phyloP scores from a whole-genome alignment of 306 rosid genomes.

The Corylus avellana region DNA sequence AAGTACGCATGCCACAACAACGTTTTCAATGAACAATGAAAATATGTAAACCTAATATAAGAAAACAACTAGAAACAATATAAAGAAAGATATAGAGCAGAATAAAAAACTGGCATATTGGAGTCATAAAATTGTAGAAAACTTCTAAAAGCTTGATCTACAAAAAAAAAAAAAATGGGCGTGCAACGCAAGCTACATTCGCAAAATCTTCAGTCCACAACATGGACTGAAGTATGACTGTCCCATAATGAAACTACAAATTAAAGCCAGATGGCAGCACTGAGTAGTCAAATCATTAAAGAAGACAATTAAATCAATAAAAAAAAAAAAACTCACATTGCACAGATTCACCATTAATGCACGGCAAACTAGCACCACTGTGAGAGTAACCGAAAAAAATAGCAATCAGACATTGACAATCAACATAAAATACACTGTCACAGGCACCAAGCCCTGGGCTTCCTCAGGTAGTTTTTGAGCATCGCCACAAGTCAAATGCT shows the following conservation, averaged over 20 bases:
- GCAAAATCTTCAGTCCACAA: neutral
- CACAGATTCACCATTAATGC: neutral
- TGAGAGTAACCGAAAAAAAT: neutral
- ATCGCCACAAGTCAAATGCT: neutral
- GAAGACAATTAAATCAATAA: neutral
- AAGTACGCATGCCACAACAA: neutral
- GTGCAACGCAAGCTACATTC: neutral
- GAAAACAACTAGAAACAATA: neutral
- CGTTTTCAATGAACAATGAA: conserved; percentile 16
- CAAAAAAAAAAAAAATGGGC: neutral
- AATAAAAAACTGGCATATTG: neutral
- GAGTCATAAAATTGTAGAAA: conserved; percentile 4
- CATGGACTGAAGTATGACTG: neutral
- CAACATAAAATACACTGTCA: neutral
- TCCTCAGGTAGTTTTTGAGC: neutral
- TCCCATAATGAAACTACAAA: neutral
- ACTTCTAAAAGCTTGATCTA: neutral
- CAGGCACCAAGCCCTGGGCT: neutral
- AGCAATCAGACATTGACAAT: neutral
- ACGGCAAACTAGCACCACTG: neutral
- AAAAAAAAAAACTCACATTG: neutral
- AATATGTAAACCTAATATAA: conserved; percentile 11
- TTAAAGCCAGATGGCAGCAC: neutral
- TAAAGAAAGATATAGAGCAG: conserved; percentile 1
- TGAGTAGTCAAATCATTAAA: neutral